These are phyloP conservation scores for Epichloe typhina DNA, from an alignment of 2,329 filamentous ascomycete genomes.

Conservation along the genomic window DNA sequence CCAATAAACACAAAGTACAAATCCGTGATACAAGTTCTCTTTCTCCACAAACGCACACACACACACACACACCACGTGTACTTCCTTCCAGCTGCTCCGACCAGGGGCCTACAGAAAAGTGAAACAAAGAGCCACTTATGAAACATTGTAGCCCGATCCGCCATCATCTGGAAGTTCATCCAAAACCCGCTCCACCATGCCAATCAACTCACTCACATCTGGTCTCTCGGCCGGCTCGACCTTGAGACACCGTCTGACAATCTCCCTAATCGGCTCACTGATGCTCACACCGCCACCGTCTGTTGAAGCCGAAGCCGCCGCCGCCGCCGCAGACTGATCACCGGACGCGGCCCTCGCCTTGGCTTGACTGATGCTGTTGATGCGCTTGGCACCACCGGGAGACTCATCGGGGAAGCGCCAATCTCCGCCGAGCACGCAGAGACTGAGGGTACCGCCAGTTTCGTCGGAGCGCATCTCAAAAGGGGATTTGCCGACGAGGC, in stretches of 20 bases:
- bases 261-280: slow-evolving; percentile 70
- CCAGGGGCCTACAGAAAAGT: background rate
- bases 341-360: slow-evolving; percentile 14
- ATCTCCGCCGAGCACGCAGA: slow-evolving; percentile 86
- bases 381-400: slow-evolving; percentile 38
- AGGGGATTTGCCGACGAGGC: slow-evolving; percentile 88
- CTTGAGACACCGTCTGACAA: slow-evolving; percentile 73
- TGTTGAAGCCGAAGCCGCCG: slow-evolving; percentile 6
- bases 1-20: too few relatives aligned
- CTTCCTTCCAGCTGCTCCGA: too few relatives aligned
- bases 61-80: background rate
- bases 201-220: slow-evolving; percentile 72
- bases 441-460: slow-evolving; percentile 82
- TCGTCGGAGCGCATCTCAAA: slow-evolving; percentile 95
- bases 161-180: slow-evolving; percentile 16
- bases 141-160: background rate
- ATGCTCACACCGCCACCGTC: slow-evolving; percentile 34
- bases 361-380: slow-evolving; percentile 26
- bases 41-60: background rate
- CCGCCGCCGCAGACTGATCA: slow-evolving; percentile 10
- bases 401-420: slow-evolving; percentile 90
- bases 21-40: too few relatives aligned
- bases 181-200: slow-evolving; percentile 62
- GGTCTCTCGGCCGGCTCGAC: slow-evolving; percentile 83
- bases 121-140: background rate